These are phyloP conservation scores for Scedosporium aurantiacum DNA, from an alignment of 2,329 filamentous ascomycete genomes.

Conservation along the genomic window DNA sequence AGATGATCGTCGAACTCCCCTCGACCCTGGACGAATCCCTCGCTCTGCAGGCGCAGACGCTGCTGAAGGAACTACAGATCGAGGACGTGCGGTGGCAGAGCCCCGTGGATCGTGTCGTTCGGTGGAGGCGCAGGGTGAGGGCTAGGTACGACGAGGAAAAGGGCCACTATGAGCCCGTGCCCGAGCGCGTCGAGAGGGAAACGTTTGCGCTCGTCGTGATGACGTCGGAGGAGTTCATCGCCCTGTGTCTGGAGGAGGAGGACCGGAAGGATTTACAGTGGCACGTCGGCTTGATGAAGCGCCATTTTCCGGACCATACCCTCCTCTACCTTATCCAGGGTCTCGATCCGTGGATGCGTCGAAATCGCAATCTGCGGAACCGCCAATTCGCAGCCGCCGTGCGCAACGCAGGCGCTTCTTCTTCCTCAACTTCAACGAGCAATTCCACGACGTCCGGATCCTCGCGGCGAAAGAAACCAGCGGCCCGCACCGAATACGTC, in stretches of 20 bases:
- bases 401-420: constrained; percentile 24
- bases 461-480: constrained; percentile 23
- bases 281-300: constrained; percentile 46
- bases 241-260: constrained; percentile 35
- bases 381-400: constrained; percentile 57
- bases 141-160: constrained; percentile 49
- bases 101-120: constrained; percentile 42
- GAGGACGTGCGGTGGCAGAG: constrained; percentile 33
- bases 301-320: constrained; percentile 38
- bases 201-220: constrained; percentile 52
- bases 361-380: constrained; percentile 57
- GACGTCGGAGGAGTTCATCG: constrained; percentile 53
- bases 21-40: constrained; percentile 37
- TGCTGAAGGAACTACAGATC: constrained; percentile 41
- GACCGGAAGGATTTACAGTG: constrained; percentile 41
- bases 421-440: background rate
- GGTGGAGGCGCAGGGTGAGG: constrained; percentile 59
- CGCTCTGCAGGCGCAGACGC: constrained; percentile 32
- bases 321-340: constrained; percentile 66
- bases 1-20: constrained; percentile 69
- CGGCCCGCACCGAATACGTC: constrained; percentile 33
- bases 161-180: constrained; percentile 55
- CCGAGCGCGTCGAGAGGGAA: constrained; percentile 39
- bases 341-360: constrained; percentile 52
- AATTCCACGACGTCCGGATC: constrained; percentile 15